Evolutionary conservation across 176 grass and related monocot species (phyloP), one percentile per base, ranked within the genome.

Genomic region (Carex scoparia): DNA sequence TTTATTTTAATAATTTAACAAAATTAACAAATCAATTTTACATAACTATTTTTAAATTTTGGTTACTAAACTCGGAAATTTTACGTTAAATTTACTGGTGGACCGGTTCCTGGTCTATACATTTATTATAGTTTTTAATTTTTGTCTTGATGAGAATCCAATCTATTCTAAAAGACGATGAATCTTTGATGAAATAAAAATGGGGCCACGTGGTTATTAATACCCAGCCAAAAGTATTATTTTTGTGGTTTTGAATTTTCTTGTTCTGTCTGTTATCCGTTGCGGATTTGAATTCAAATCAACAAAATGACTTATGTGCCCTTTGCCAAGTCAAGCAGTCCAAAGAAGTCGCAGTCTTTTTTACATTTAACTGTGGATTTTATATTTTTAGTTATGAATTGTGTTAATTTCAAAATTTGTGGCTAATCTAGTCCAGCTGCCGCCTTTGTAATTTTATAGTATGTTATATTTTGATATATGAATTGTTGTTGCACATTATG

Each of bases 251-350:
- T 77, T 57, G 73, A 77, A 54, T 77, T 55, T 53, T 55, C 5
- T 77, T 72, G 69, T 19, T 40, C 46, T 16, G 38, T 72, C 37
- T 42, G 16, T 72, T 7, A 54, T 76, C 71, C 71, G 46, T 76
- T 76, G 48, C 72, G 48, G 44, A 76, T 31, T 54, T 76, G 72
- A 76, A 76, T 76, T 76, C 46, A 76, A 76, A 76, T 76, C 10
- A 13, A 54, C 11, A 6, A 76, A 54, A 27, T 30, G 1, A 31
- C 72, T 0, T 28, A 27, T 49, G 3, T 76, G 11, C 46, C 46
- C 72, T 53, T 63, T 76, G 15, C 38, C 15, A 72, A 72, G 38
- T 72, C 40, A n/a, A 72, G 8, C 14, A 9, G 38, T 7, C 38
- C 35, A 72, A 15, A 65, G 1, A 28, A 65, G 7, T 65, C 6